Percentiles rank a stretch among this genome's conserved stretches.
Conservation (phyloP, 169 alveolate species). For the Eimeria necatrix region DNA sequence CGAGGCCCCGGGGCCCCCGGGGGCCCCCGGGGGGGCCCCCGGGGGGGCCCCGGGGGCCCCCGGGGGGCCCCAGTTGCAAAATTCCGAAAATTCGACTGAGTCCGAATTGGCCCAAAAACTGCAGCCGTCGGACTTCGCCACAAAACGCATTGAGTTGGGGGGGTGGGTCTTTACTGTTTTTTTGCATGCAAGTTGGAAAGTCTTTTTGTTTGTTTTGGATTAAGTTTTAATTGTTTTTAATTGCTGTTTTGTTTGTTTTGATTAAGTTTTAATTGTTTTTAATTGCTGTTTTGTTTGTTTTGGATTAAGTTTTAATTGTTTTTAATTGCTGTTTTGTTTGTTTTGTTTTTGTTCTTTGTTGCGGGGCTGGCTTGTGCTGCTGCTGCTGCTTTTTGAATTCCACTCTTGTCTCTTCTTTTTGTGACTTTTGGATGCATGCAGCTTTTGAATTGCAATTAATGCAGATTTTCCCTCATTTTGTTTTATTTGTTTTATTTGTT, state of each 20-base stretch:
- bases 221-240: background rate
- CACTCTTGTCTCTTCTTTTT: background rate
- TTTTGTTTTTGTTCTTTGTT: background rate
- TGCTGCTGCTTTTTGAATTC: background rate
- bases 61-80: no score
- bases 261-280: background rate
- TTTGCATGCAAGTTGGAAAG: background rate
- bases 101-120: background rate
- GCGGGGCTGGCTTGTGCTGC: no score
- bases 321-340: background rate
- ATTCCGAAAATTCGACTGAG: background rate
- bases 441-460: no score
- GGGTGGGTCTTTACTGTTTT: background rate
- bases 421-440: background rate
- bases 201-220: background rate
- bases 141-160: slow-evolving; percentile 1
- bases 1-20: slow-evolving; percentile 73
- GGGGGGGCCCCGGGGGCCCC: no score
- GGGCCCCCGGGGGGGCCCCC: background rate
- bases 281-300: background rate
- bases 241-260: background rate
- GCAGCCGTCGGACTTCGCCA: background rate
- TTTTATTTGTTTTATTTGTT: background rate
- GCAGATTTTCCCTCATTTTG: background rate
- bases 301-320: background rate